phyloP scores from a whole-genome alignment of 371 early-diverging fungal species.

The Caulochytrium protostelioides region DNA sequence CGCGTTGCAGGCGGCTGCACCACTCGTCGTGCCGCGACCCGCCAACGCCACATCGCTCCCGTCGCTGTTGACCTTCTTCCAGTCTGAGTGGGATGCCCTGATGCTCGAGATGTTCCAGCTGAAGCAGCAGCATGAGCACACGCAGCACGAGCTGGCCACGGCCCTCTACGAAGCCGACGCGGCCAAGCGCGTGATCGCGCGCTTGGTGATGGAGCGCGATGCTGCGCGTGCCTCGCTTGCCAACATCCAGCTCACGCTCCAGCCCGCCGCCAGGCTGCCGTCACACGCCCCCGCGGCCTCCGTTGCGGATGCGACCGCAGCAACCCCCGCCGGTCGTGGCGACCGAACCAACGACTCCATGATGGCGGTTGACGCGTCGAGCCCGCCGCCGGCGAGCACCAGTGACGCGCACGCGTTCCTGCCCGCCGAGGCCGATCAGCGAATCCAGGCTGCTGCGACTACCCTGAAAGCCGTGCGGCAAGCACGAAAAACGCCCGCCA shows the following conservation, averaged over 20 bases:
- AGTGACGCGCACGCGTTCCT: too few relatives aligned
- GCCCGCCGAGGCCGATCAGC: too few relatives aligned
- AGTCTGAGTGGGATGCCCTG: slow-evolving; percentile 83
- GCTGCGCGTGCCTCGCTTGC: slow-evolving; percentile 48
- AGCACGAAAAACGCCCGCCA: too few relatives aligned
- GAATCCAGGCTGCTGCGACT: too few relatives aligned
- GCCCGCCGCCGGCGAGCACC: too few relatives aligned
- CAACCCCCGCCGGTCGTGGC: too few relatives aligned
- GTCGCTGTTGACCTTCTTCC: slow-evolving; percentile 62
- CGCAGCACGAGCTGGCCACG: slow-evolving; percentile 71
- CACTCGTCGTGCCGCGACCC: slow-evolving; percentile 58
- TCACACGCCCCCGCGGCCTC: too few relatives aligned
- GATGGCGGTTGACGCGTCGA: too few relatives aligned
- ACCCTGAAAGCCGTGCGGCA: too few relatives aligned
- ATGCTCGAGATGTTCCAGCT: slow-evolving; percentile 79
- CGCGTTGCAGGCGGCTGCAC: slow-evolving; percentile 26
- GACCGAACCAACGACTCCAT: too few relatives aligned
- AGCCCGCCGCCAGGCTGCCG: neutral
- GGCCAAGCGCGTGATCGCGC: slow-evolving; percentile 78
- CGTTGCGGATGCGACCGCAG: neutral
- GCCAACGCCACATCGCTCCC: slow-evolving; percentile 79
- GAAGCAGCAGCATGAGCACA: slow-evolving; percentile 72
- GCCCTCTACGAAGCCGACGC: slow-evolving; percentile 89
- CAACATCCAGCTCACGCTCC: slow-evolving; percentile 7
- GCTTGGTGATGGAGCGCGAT: slow-evolving; percentile 71